Conservation (phyloP, 352 stramenopile genomes). For the Globisporangium mamillatum region DNA sequence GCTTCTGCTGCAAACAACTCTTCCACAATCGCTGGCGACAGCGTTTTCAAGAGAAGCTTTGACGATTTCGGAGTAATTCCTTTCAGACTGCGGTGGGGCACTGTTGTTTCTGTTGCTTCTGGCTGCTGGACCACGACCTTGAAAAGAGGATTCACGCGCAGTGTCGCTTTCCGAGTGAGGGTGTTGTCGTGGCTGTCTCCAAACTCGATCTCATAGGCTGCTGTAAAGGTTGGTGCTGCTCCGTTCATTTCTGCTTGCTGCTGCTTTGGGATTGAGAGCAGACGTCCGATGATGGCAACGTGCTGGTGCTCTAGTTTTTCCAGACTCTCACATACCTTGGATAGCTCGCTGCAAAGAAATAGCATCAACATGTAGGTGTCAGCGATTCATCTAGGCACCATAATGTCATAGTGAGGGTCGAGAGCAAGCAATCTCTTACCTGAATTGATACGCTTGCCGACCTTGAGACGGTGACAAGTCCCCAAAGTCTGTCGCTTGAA, state of each 20-base stretch:
- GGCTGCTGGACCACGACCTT: neutral
- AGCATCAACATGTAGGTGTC: neutral
- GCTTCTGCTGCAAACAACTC: constrained; percentile 7
- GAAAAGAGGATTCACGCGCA: constrained; percentile 12
- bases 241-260: neutral
- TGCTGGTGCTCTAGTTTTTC: constrained; percentile 2
- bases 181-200: constrained; percentile 1
- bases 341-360: constrained; percentile 6
- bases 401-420: neutral
- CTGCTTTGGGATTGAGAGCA: constrained; percentile 5
- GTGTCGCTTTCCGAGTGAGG: constrained; percentile 1
- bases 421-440: constrained; percentile 8
- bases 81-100: neutral
- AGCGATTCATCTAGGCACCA: neutral
- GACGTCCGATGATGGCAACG: neutral
- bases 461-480: constrained; percentile 3
- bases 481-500: neutral
- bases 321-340: neutral
- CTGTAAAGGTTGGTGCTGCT: neutral
- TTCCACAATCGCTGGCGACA: constrained; percentile 10
- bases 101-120: neutral
- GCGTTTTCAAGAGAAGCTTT: constrained; percentile 11
- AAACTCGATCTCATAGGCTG: constrained; percentile 13
- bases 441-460: constrained; percentile 27
- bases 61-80: neutral